These are phyloP conservation scores for Beauveria brongniartii DNA, from an alignment of 2,329 filamentous ascomycete genomes.

Conservation along the genomic window DNA sequence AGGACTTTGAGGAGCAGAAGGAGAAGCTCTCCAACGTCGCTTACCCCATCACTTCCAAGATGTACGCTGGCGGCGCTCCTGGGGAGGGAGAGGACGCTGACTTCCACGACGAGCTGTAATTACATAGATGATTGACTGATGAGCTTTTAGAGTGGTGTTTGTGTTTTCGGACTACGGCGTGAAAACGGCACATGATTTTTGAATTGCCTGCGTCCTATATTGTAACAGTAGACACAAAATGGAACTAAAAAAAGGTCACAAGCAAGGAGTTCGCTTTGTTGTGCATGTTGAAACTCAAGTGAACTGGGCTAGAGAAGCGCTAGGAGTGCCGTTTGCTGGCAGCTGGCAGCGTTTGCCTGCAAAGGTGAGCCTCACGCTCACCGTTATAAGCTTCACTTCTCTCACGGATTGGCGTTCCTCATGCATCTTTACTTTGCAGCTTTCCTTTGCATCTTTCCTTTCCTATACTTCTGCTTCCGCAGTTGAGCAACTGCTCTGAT, in stretches of 20 bases:
- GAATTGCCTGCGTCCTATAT: conserved; percentile 15
- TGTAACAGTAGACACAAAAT: conserved; percentile 24
- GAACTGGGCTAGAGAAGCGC: not conserved
- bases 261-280: not conserved
- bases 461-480: not conserved
- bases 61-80: conserved; percentile 65
- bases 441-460: not conserved
- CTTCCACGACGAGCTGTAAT: conserved; percentile 73
- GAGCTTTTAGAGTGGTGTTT: conserved; percentile 13
- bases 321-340: not conserved
- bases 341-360: conserved; percentile 1
- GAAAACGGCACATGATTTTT: conserved; percentile 12
- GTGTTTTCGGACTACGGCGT: conserved; percentile 8
- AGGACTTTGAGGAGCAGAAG: conserved; percentile 99
- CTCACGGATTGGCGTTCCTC: no score
- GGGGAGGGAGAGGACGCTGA: conserved; percentile 65
- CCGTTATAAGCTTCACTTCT: not conserved
- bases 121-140: conserved; percentile 22
- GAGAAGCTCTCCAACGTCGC: conserved; percentile 96
- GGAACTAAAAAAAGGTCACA: conserved; percentile 4
- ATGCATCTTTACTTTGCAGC: not conserved
- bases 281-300: not conserved
- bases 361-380: not conserved
- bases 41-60: conserved; percentile 98
- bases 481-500: no score